These are phyloP conservation scores for Marchantia paleacea DNA, from an alignment of 225 moss, liverwort and hornwort species.

Conservation along the genomic window DNA sequence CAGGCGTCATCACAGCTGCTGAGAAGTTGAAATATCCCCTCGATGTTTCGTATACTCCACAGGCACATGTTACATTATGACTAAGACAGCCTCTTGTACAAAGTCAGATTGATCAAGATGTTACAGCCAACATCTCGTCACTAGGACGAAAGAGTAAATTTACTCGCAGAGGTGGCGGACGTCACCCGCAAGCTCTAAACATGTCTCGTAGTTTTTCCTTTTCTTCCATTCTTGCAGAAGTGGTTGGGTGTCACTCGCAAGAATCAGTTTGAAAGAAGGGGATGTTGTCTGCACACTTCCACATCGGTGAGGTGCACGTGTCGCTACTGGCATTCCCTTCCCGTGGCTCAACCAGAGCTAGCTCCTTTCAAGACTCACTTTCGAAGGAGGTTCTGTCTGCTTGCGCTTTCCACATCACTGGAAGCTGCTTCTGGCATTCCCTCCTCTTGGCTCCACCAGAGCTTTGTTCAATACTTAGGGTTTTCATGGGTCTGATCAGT, in stretches of 20 bases:
- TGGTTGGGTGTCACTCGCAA: conserved; percentile 18
- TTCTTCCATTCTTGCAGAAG: conserved; percentile 5
- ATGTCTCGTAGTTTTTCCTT: background rate
- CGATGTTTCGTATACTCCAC: background rate
- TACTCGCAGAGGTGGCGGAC: conserved; percentile 6
- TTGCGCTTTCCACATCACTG: background rate
- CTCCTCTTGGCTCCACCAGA: background rate
- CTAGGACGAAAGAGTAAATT: background rate
- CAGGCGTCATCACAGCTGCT: background rate
- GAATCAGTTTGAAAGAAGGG: background rate
- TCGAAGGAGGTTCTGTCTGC: background rate
- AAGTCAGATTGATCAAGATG: background rate
- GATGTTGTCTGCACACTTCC: conserved; percentile 8
- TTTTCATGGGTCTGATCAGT: conserved; percentile 12
- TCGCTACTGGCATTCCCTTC: background rate
- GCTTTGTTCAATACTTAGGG: conserved; percentile 10
- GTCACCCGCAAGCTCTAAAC: conserved; percentile 5
- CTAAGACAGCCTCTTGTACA: background rate
- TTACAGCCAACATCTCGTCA: background rate
- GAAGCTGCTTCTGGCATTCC: background rate
- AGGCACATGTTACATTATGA: background rate
- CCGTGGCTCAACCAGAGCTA: background rate
- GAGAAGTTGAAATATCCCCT: background rate
- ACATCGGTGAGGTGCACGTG: background rate
- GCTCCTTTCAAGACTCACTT: background rate